phyloP scores from a whole-genome alignment of 495 filamentous ascomycete genomes.

The Bathelium albidoporum region DNA sequence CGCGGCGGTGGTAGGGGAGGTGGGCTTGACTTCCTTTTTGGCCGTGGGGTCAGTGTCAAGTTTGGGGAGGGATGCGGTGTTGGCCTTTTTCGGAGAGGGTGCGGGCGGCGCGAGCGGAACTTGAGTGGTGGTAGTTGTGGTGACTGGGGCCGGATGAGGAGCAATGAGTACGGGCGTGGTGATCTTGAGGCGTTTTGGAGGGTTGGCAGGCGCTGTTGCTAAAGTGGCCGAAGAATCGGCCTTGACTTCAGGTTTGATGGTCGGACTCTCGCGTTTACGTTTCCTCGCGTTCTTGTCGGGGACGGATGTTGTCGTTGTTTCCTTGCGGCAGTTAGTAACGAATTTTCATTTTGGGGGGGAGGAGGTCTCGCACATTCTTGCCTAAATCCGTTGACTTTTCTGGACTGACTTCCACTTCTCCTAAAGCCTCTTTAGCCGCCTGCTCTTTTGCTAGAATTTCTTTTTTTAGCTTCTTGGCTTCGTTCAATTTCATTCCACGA shows the following conservation, averaged over 20 bases:
- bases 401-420: constrained; percentile 12
- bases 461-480: constrained; percentile 83
- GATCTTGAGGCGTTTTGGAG: constrained; percentile 18
- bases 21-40: constrained; percentile 14
- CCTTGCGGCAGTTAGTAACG: constrained; percentile 1
- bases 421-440: constrained; percentile 38
- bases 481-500: constrained; percentile 82
- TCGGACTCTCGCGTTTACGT: constrained; percentile 25
- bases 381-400: not conserved
- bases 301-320: constrained; percentile 1
- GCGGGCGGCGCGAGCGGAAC: constrained; percentile 27
- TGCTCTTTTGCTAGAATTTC: constrained; percentile 61
- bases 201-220: constrained; percentile 12
- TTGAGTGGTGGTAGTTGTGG: constrained; percentile 19
- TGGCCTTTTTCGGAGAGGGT: constrained; percentile 14
- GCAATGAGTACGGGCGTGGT: constrained; percentile 8
- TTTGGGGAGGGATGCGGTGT: constrained; percentile 13
- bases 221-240: not conserved
- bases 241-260: not conserved
- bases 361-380: not conserved
- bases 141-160: not conserved
- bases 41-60: not conserved
- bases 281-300: constrained; percentile 20
- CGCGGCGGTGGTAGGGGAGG: constrained; percentile 9
- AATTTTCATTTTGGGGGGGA: constrained; percentile 9